These are phyloP conservation scores for Hsuehochloa calcarea DNA, from an alignment of 176 grass and related monocot genomes.

Conservation along the genomic window DNA sequence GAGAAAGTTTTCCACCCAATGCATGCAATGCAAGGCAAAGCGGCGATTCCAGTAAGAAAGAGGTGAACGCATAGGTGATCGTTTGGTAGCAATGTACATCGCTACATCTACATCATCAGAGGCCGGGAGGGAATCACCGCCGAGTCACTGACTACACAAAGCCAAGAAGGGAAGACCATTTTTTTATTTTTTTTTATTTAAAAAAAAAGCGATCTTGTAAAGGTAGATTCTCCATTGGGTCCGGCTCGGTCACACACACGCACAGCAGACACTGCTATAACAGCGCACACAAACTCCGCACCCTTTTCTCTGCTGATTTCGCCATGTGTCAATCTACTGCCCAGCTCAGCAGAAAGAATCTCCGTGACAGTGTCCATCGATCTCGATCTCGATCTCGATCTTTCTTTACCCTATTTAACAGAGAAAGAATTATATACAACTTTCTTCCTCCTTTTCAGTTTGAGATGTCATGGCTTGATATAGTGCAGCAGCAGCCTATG, in stretches of 20 bases:
- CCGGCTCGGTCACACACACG: neutral
- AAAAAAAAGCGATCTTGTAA: neutral
- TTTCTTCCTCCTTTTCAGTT: neutral
- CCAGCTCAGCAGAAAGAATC: slow-evolving; percentile 41
- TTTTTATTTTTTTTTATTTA: neutral
- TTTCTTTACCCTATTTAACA: neutral
- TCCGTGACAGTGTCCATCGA: neutral
- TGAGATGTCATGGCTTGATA: neutral
- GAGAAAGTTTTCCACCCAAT: neutral
- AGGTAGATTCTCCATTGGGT: slow-evolving; percentile 13
- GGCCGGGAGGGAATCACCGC: neutral
- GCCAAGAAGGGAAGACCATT: neutral
- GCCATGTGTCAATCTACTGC: slow-evolving; percentile 28
- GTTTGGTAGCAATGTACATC: neutral
- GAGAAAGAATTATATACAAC: neutral
- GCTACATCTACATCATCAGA: neutral
- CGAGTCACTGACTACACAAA: neutral
- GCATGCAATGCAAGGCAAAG: slow-evolving; percentile 1
- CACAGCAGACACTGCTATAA: neutral
- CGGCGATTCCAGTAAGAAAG: neutral
- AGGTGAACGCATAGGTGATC: neutral
- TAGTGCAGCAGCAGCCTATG: neutral
- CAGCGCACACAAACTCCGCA: slow-evolving; percentile 5
- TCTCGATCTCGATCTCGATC: neutral
- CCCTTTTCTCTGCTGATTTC: slow-evolving; percentile 15